A percentile compares a stretch with the other conserved stretches of the same genome.
Evolutionary conservation across 371 early-diverging fungal genomes (phyloP).

Genomic region (Amoeboradix gromovi): DNA sequence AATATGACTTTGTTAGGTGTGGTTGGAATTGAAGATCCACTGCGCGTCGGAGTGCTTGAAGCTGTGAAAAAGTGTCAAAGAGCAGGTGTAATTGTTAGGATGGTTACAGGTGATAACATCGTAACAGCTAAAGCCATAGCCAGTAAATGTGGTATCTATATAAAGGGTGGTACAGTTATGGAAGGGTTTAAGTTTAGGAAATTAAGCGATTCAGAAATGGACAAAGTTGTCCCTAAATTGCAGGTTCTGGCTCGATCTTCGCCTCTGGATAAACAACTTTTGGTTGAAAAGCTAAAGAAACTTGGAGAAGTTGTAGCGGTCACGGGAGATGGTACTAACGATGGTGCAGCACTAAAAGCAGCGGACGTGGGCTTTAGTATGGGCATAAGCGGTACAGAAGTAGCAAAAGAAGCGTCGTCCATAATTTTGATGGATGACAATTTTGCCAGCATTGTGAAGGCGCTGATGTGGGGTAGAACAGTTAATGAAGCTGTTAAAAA

Average conservation of each 20-base stretch:
- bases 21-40: conserved; percentile 42
- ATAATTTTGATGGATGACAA: conserved; percentile 48
- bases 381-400: conserved; percentile 51
- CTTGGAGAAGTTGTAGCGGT: conserved; percentile 34
- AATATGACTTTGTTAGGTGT: conserved; percentile 18
- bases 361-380: conserved; percentile 52
- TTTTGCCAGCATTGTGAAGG: conserved; percentile 39
- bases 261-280: conserved; percentile 39
- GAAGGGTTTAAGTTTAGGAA: conserved; percentile 32
- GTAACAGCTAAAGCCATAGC: conserved; percentile 41
- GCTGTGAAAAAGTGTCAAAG: conserved; percentile 28
- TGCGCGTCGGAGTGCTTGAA: conserved; percentile 31
- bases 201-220: conserved; percentile 19
- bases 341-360: conserved; percentile 38
- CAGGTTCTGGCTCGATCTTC: conserved; percentile 38
- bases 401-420: conserved; percentile 44
- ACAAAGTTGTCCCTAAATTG: conserved; percentile 21
- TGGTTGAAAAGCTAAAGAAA: conserved; percentile 29
- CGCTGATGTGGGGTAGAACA: conserved; percentile 44
- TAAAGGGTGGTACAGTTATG: conserved; percentile 25
- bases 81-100: conserved; percentile 47
- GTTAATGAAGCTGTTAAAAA: conserved; percentile 47
- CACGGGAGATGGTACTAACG: conserved; percentile 43
- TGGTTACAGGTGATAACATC: conserved; percentile 57
- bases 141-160: conserved; percentile 31